These are phyloP conservation scores for Globisporangium camurandrum DNA, from an alignment of 352 stramenopile species.

Conservation along the genomic window DNA sequence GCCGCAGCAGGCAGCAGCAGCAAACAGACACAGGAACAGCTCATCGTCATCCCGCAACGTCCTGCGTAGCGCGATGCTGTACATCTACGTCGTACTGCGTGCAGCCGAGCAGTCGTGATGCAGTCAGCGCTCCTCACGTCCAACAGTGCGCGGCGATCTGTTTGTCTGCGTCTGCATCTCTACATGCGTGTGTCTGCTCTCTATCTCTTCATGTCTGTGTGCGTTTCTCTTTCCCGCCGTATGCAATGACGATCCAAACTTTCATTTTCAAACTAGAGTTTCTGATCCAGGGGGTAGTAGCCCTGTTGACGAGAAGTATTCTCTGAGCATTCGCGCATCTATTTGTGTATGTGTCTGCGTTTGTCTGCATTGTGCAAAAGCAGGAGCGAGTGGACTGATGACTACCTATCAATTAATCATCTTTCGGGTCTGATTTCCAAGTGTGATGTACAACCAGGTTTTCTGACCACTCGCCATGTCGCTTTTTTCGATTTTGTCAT, in stretches of 20 bases:
- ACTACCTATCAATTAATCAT: conserved; percentile 82
- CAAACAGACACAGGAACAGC: too few species aligned
- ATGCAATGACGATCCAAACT: conserved; percentile 78
- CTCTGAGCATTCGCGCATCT: conserved; percentile 55
- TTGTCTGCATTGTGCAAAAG: neutral
- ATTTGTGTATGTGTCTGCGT: conserved; percentile 4
- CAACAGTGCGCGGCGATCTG: too few species aligned
- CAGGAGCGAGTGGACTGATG: conserved; percentile 58
- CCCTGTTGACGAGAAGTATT: conserved; percentile 65
- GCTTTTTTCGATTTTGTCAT: neutral
- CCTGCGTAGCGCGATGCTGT: too few species aligned
- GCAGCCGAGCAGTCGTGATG: too few species aligned
- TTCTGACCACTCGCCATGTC: conserved; percentile 80
- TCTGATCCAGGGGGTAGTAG: conserved; percentile 87
- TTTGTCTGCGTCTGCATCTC: neutral
- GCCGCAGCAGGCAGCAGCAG: too few species aligned
- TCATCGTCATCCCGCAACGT: too few species aligned
- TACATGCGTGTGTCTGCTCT: conserved; percentile 4
- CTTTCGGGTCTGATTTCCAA: conserved; percentile 89
- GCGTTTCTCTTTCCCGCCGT: conserved; percentile 5
- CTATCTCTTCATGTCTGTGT: conserved; percentile 10
- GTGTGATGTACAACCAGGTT: conserved; percentile 74
- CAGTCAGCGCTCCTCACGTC: too few species aligned
- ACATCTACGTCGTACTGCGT: too few species aligned
- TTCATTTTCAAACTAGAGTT: conserved; percentile 90